Evolutionary conservation across 2,329 filamentous ascomycete genomes (phyloP), one percentile per base, ranked within the genome.

Genomic region (Aureobasidium namibiae): DNA sequence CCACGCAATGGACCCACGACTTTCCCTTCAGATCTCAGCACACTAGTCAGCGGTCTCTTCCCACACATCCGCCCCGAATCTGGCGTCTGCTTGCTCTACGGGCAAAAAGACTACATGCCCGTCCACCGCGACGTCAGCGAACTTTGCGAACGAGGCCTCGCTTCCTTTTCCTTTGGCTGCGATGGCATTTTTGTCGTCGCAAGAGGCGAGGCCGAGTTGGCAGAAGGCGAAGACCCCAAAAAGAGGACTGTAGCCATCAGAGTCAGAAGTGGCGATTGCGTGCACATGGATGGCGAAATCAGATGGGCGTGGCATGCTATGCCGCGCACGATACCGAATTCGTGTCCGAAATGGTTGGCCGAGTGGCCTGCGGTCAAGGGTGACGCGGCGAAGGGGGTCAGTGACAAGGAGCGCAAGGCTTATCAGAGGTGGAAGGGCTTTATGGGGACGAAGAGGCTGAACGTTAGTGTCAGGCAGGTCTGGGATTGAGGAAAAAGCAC

Each of bases 391-490:
- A 56, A 18, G 46, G 46, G 42, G 31, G 48, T 39, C 4, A 42
- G 29, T 29, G 41, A 60, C 8, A 53, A 60, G 42, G 59, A 60
- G 45, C 46, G 42, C 61, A 72, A 65, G 60, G 65, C 64, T n/a
- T 73, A 67, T 61, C 69, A 71, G 62, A 70, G 69, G 60, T 74
- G 72, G 72, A 73, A 67, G 49, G 71, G 70, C 1, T 74, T 70
- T 53, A 73, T 74, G 71, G 67, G 67, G 2, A 70, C 69, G 34
- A 74, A 73, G 62, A 69, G 72, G 23, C 69, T 74, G 62, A 74
- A 74, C 49, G 70, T 74, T 24, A 72, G 69, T 59, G 73, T 71
- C 64, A 68, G 72, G n/a, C 72, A 74, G 61, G 72, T 74, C 9
- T 73, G 71, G 71, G 69, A 72, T 64, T 72, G 56, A 61, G 16